Percentiles rank a stretch among this genome's conserved stretches.
phyloP scores from a whole-genome alignment of 169 alveolate species.

The Plasmodium knowlesi region DNA sequence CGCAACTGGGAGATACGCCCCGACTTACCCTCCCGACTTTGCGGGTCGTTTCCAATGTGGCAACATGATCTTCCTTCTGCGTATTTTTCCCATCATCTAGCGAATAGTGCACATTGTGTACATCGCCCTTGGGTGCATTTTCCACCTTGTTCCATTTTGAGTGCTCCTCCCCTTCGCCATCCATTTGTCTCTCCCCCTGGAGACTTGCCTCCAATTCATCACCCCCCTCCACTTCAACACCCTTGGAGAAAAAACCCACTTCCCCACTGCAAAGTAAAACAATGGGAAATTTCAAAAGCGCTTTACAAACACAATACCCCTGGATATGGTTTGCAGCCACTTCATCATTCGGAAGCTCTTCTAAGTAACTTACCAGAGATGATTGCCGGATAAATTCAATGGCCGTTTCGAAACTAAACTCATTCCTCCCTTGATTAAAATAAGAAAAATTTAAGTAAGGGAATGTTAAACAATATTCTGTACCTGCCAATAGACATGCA shows the following conservation, averaged over 20 bases:
- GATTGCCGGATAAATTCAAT: conserved; percentile 81
- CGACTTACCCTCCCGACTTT: too few relatives aligned
- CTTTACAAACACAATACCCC: conserved; percentile 61
- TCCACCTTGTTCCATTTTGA: too few relatives aligned
- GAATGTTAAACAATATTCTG: conserved; percentile 84
- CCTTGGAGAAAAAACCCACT: neutral
- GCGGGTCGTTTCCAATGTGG: too few relatives aligned
- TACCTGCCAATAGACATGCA: conserved; percentile 83
- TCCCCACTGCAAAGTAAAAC: conserved; percentile 48
- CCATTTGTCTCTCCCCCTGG: neutral
- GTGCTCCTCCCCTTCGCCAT: too few relatives aligned
- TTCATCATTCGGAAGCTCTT: conserved; percentile 80
- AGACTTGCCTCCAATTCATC: neutral
- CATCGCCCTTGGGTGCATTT: too few relatives aligned
- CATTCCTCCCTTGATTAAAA: conserved; percentile 69
- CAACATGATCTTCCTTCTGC: neutral
- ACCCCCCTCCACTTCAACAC: neutral
- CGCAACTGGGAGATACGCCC: neutral
- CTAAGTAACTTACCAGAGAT: conserved; percentile 79
- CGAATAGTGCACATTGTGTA: too few relatives aligned
- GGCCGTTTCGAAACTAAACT: conserved; percentile 76
- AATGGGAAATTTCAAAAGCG: conserved; percentile 52
- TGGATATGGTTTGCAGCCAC: conserved; percentile 21
- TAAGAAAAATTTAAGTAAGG: conserved; percentile 76
- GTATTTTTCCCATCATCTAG: neutral